These are phyloP conservation scores for Plantago coronopus DNA, from an alignment of 305 asterid genomes.

Conservation along the genomic window DNA sequence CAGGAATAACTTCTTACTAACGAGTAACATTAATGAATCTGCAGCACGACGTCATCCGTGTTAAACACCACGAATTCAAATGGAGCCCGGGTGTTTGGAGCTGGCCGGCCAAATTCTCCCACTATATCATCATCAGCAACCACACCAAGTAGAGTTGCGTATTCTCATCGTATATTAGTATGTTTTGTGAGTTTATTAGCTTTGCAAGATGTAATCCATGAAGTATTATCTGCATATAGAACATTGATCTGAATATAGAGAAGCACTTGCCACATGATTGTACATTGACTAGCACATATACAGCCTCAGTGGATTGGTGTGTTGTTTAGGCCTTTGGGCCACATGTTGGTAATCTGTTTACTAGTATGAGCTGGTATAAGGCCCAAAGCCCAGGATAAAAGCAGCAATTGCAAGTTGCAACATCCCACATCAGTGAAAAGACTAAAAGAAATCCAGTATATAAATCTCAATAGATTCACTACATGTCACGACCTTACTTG, in stretches of 20 bases:
- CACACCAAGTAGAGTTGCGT: slow-evolving; percentile 7
- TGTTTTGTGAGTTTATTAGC: slow-evolving; percentile 21
- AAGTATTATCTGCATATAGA: neutral
- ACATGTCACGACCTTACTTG: too few species aligned
- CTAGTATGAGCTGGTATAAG: too few species aligned
- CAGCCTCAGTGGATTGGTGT: neutral
- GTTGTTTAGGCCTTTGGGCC: neutral
- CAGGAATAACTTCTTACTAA: slow-evolving; percentile 4
- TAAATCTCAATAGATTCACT: too few species aligned
- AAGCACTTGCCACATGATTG: neutral
- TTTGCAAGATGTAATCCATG: neutral
- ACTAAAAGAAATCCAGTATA: too few species aligned
- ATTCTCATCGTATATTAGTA: slow-evolving; percentile 21
- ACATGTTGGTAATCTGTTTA: too few species aligned
- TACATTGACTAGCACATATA: neutral
- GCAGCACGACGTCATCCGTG: slow-evolving; percentile 77
- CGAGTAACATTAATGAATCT: slow-evolving; percentile 17
- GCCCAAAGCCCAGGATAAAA: too few species aligned
- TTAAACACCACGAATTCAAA: slow-evolving; percentile 63
- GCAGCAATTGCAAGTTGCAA: too few species aligned
- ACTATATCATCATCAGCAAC: slow-evolving; percentile 46
- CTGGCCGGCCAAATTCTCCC: slow-evolving; percentile 56
- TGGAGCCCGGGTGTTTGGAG: slow-evolving; percentile 69
- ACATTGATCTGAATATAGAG: neutral
- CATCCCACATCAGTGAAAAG: too few species aligned